Evolutionary conservation across 1,284 basidiomycete genomes (phyloP), one percentile per base, ranked within the genome.

Genomic region (Gymnopus androsaceus): DNA sequence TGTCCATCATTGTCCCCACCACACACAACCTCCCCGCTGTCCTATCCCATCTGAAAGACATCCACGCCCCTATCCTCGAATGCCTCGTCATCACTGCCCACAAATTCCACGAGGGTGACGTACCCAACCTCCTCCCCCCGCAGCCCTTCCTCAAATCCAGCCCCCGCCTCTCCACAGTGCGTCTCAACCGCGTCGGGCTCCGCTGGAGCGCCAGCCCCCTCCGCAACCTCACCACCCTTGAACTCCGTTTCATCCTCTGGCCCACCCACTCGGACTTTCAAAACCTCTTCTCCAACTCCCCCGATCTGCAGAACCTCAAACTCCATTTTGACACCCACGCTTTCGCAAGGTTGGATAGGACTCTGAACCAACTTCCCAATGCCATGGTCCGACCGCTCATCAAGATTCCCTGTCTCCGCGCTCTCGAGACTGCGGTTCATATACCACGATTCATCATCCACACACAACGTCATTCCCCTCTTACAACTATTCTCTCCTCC

Each of bases 251-350:
- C 42, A 40, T 60, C 19, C 23, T 58, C 15, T 60, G 59, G 59
- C 59, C 59, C 11, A 52, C 36, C 17, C 57, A 51, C n/a, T 21
- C 44, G 25, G 55, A 55, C 15, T 51, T 60, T 15, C 51, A 53
- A n/a, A 53, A 58, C 25, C 38, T 60, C 12, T 57, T 60, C 30
- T n/a, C 40, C n/a, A 51, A 54, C 37, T 60, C 59, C 3, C 59
- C 59, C 8, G 47, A 46, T 11, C 56, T 60, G 6, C 56, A 58
- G n/a, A 54, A 56, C 19, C 56, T 60, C 45, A 51, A 58, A 19
- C 53, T 60, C 11, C 59, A 60, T 51, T 55, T 60, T 30, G 59
- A 60, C 45, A 58, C 54, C 28, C 45, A 52, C 38, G 56, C 59
- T 21, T 55, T 55, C 44, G 40, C 41, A 12, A 52, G 53, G 2